These are phyloP conservation scores for Tetraselmis chui DNA, from an alignment of 139 green algal genomes.

Conservation along the genomic window DNA sequence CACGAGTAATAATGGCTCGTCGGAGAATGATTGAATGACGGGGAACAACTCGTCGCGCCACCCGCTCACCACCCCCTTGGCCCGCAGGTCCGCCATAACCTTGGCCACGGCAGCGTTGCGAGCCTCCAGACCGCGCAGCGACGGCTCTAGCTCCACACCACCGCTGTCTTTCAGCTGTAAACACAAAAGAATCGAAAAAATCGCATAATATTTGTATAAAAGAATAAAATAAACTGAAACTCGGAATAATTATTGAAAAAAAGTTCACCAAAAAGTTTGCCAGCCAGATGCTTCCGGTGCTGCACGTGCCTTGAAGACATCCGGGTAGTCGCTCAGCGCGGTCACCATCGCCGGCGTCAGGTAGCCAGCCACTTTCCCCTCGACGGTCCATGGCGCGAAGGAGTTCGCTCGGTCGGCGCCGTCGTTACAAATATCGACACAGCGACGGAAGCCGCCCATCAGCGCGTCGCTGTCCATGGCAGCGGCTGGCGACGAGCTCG, in stretches of 20 bases:
- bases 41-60: constrained; percentile 94
- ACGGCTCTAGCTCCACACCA: constrained; percentile 9
- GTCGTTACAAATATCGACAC: background rate
- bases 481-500: too few relatives aligned
- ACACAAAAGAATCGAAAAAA: too few relatives aligned
- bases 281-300: too few relatives aligned
- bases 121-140: constrained; percentile 27
- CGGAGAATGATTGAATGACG: constrained; percentile 53
- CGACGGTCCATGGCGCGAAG: background rate
- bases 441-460: background rate
- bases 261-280: too few relatives aligned
- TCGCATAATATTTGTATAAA: too few relatives aligned
- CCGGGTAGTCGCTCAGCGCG: background rate
- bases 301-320: background rate
- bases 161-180: too few relatives aligned
- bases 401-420: background rate
- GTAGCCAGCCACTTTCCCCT: background rate
- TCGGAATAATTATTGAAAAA: too few relatives aligned
- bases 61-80: constrained; percentile 60
- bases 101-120: constrained; percentile 40
- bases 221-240: too few relatives aligned
- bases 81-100: constrained; percentile 24
- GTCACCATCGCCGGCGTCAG: background rate
- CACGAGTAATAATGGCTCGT: constrained; percentile 58
- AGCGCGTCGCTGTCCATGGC: background rate